phyloP scores from a whole-genome alignment of 345 rosid species.

The Ailanthus altissimus region DNA sequence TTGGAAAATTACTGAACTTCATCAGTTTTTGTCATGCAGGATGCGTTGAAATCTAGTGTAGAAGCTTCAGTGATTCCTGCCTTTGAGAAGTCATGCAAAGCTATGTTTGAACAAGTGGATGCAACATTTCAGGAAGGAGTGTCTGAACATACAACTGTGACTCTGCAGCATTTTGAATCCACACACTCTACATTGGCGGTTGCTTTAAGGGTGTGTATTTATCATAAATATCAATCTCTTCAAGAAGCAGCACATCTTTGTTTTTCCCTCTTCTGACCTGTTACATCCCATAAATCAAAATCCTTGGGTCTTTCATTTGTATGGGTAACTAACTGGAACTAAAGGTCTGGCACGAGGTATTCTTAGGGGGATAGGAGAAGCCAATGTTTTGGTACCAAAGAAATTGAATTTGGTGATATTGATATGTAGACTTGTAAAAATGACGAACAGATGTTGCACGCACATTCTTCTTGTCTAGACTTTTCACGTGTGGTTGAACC shows the following conservation, averaged over 20 bases:
- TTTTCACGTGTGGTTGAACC: neutral
- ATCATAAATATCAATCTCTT: neutral
- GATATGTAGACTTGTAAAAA: neutral
- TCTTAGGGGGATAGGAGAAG: neutral
- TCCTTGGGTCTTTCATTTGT: neutral
- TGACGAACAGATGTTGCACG: neutral
- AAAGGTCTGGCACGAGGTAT: neutral
- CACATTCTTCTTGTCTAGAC: neutral
- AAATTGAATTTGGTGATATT: neutral
- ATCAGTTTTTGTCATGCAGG: conserved; percentile 45
- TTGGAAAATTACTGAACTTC: conserved; percentile 14
- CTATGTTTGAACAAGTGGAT: conserved; percentile 92
- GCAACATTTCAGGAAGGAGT: conserved; percentile 79
- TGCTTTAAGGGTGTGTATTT: conserved; percentile 62
- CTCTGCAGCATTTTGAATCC: conserved; percentile 73
- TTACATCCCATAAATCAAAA: neutral
- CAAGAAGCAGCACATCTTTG: neutral
- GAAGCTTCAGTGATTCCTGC: conserved; percentile 84
- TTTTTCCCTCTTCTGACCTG: neutral
- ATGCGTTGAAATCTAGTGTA: conserved; percentile 63
- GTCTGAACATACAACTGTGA: conserved; percentile 68
- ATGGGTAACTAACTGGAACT: neutral
- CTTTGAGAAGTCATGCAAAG: conserved; percentile 86
- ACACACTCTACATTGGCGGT: conserved; percentile 67
- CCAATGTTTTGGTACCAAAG: neutral